A percentile compares a stretch with the other conserved stretches of the same genome.
These are phyloP conservation scores for Salvia splendens DNA, from an alignment of 257 asterid genomes.

Conservation along the genomic window DNA sequence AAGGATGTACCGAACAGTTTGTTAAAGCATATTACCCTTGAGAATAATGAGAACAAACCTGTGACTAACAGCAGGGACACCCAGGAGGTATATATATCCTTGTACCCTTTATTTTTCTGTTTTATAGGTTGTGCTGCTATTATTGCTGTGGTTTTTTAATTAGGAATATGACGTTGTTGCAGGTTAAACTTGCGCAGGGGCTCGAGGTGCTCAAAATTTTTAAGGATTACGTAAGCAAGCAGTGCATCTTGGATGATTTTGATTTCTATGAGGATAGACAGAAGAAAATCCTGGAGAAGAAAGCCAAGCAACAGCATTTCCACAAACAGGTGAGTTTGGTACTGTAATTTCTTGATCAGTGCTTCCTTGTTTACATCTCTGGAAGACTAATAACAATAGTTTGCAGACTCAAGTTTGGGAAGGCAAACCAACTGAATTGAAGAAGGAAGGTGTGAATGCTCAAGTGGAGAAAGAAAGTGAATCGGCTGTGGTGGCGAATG, in stretches of 20 bases:
- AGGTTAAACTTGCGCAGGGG: constrained; percentile 69
- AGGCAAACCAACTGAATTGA: constrained; percentile 46
- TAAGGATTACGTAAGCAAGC: constrained; percentile 56
- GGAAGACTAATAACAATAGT: background rate
- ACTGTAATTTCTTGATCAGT: background rate
- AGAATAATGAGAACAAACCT: constrained; percentile 64
- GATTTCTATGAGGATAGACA: constrained; percentile 75
- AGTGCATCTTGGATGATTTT: constrained; percentile 66
- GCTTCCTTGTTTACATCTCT: background rate
- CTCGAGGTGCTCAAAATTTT: constrained; percentile 60
- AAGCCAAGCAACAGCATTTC: constrained; percentile 51
- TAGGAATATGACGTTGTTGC: background rate
- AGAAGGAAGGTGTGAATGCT: constrained; percentile 30
- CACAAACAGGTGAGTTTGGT: constrained; percentile 47
- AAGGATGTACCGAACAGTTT: constrained; percentile 65
- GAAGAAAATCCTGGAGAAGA: constrained; percentile 58
- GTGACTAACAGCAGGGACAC: constrained; percentile 74
- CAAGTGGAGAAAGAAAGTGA: constrained; percentile 31
- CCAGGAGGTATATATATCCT: constrained; percentile 63
- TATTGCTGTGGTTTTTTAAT: too few species aligned
- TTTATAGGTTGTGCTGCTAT: background rate
- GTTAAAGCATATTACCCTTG: constrained; percentile 61
- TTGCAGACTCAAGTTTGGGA: constrained; percentile 51
- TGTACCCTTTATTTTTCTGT: too few species aligned
- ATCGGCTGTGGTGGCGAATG: constrained; percentile 14